Base-by-base conservation (phyloP, 805 yeast genomes). In the Cyberlindnera saturnus region DNA sequence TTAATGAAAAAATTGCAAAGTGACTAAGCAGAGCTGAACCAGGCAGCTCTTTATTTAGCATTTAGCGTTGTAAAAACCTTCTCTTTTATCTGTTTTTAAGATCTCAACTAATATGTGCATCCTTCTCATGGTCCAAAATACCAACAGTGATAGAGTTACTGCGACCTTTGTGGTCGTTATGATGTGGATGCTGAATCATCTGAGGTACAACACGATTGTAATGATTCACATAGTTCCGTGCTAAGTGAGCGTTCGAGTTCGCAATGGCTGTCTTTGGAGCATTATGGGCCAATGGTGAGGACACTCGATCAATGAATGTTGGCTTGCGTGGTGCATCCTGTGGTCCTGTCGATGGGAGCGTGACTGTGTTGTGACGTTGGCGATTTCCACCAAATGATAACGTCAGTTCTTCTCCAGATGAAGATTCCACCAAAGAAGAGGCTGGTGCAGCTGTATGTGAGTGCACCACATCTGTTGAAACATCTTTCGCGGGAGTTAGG, bases 201-300 rank as follows among this genome's bases (percentile, higher is more conserved):
- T 23, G 38, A 17, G 38, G 38, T 3, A 33, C 32, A 4, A 43
- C 48, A 36, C 31, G 46, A 35, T 16, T 42, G 11, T 29, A 41
- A 23, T 23, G 51, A 38, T 14, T 39, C 44, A n/a, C 41, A 29
- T 6, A 33, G 3, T 42, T 45, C 2, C 47, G 48, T 8, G 45
- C 36, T 39, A 59, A 32, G 44, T 62, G 67, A 0, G 66, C 60
- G 44, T 52, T 53, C 6, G 52, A 36, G 5, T 56, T 61, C 2
- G 68, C 57, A 36, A 57, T 42, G 9, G 60, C 61, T 4, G 65
- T 53, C 38, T 53, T 48, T 32, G 70, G 69, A 4, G 70, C 69
- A 50, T 63, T 53, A 29, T 48, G 54, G 0, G 60, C 48, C 37
- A 65, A 49, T 26, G 72, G 71, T 5, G 73, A 66, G 0, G 66